Conservation (phyloP, 805 yeast species). For the Metschnikowia kunwiensis region DNA sequence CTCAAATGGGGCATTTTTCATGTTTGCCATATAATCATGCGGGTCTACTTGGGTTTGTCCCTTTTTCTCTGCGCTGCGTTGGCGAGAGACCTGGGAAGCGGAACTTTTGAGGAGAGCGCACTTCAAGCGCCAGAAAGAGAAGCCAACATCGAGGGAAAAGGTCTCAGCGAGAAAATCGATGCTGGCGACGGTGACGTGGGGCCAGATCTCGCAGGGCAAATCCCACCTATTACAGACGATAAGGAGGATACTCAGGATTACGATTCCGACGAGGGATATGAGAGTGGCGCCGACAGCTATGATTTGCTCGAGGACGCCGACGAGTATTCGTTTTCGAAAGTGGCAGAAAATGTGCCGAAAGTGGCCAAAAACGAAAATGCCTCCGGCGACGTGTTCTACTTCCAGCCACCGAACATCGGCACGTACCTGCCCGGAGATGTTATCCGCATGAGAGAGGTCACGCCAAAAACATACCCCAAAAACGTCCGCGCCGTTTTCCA, state of each 20-base stretch:
- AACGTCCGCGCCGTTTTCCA: conserved; percentile 20
- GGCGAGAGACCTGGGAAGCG: no score
- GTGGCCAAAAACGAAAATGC: conserved; percentile 8
- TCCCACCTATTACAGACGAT: no score
- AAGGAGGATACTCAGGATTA: not conserved
- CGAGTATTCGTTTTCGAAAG: conserved; percentile 1
- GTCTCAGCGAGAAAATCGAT: no score
- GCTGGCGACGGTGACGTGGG: no score
- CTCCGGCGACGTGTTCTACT: conserved; percentile 12
- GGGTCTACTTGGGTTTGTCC: no score
- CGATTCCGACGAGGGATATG: not conserved
- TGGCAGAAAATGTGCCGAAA: not conserved
- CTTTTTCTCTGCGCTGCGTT: no score
- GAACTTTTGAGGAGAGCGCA: no score
- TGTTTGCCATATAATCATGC: no score
- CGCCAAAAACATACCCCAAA: conserved; percentile 2
- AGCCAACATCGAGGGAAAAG: no score
- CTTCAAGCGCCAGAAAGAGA: no score
- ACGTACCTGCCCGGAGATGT: conserved; percentile 8
- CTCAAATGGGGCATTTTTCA: no score
- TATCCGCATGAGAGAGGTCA: conserved; percentile 8
- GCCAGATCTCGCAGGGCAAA: no score
- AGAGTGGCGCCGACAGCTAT: conserved; percentile 2
- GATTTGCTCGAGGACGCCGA: conserved; percentile 2
- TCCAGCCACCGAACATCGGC: conserved; percentile 7